These are phyloP conservation scores for Inga leiocalycina DNA, from an alignment of 306 rosid genomes.

Conservation along the genomic window DNA sequence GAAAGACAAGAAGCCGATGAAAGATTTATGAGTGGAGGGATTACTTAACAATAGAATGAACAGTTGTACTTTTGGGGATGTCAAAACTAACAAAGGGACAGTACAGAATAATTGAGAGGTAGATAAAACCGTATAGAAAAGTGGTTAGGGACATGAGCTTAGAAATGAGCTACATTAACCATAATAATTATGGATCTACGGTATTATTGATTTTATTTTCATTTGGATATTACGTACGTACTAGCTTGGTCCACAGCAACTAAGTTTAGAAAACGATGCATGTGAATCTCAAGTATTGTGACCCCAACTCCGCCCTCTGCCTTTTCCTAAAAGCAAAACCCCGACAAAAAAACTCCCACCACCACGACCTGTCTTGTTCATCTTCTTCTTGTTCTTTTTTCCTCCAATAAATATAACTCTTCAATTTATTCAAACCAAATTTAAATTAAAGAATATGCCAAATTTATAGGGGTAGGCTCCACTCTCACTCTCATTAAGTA, in stretches of 20 bases:
- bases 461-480: neutral
- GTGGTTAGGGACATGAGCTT: slow-evolving; percentile 6
- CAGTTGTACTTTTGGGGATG: neutral
- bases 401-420: neutral
- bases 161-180: neutral
- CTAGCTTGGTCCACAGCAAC: slow-evolving; percentile 49
- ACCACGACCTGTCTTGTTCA: slow-evolving; percentile 27
- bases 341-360: slow-evolving; percentile 20
- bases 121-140: neutral
- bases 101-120: neutral
- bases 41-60: neutral
- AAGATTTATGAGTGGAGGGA: neutral
- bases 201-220: neutral
- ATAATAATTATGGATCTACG: neutral
- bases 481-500: neutral
- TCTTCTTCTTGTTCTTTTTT: slow-evolving; percentile 17
- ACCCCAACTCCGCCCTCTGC: slow-evolving; percentile 43
- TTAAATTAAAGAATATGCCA: neutral
- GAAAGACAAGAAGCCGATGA: neutral
- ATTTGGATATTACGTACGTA: neutral
- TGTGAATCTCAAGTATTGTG: slow-evolving; percentile 20
- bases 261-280: slow-evolving; percentile 27
- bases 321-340: slow-evolving; percentile 40
- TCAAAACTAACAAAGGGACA: neutral
- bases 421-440: neutral